Evolutionary conservation across 116 monocot genomes (phyloP), one percentile per base, ranked within the genome.

Genomic region (Cymodocea nodosa): DNA sequence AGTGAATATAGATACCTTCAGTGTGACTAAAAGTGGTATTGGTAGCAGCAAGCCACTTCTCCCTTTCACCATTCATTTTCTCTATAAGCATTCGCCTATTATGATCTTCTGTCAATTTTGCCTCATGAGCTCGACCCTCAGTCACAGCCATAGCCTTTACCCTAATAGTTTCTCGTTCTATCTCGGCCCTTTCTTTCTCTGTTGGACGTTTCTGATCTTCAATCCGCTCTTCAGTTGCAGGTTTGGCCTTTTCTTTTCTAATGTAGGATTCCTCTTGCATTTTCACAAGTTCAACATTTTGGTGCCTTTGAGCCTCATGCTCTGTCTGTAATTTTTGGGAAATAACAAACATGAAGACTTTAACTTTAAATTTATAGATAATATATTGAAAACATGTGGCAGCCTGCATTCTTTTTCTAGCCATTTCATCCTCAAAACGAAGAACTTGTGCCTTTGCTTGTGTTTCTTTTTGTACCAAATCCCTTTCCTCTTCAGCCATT

Each of bases 321-420:
- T 90, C 95, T 60, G 81, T 79, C 95, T 95, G 80, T 3, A 71
- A 67, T 71, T 25, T 9, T 50, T 65, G 48, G 54, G 7, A 60
- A 68, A 44, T 7, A n/a, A 40, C 1, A 56, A 66, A 15, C 15
- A 49, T 36, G 62, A 35, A 52, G 1, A 67, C 23, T 16, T 56
- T 1, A 4, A 22, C 9, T 11, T 5, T 56, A 56, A 10, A 23
- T 20, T 3, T 56, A 12, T 23, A 56, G 9, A 56, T 56, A 56
- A 23, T 18, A 44, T 44, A 44, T 44, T 10, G 44, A 44, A 10
- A 8, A 44, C 7, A n/a, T n/a, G n/a, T n/a, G n/a, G n/a, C 14
- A 5, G 87, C 95, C 90, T 90, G 90, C 90, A 90, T 81, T 77
- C 90, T 83, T 81, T 95, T 95, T 59, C 95, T 83, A 59, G 90